Evolutionary conservation across 495 filamentous ascomycete genomes (phyloP).

Genomic region (Penicillium pancosmium): DNA sequence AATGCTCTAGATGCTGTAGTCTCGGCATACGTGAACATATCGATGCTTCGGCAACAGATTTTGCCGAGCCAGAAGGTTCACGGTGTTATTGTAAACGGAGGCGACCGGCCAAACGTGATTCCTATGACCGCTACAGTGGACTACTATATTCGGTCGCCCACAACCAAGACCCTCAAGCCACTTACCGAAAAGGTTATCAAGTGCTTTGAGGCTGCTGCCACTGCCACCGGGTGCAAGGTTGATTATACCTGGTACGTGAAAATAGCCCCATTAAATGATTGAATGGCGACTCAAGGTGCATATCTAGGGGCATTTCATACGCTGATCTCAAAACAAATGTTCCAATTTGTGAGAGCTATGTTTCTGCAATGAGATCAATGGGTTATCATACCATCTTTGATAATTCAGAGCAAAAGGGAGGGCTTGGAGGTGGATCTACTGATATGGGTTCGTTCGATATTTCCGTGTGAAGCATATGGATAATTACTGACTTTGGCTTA

Average conservation of each 20-base stretch:
- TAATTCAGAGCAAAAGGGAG: conserved; percentile 38
- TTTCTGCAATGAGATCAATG: conserved; percentile 52
- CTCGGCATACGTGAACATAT: conserved; percentile 61
- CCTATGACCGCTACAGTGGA: conserved; percentile 55
- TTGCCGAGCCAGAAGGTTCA: conserved; percentile 47
- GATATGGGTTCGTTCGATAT: conserved; percentile 39
- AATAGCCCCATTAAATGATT: not conserved
- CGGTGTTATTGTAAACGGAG: conserved; percentile 49
- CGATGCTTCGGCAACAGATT: conserved; percentile 65
- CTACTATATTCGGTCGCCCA: conserved; percentile 59
- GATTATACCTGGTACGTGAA: conserved; percentile 41
- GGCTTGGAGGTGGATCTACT: conserved; percentile 34
- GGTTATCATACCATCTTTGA: conserved; percentile 47
- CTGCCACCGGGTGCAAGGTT: conserved; percentile 58
- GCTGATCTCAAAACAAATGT: conserved; percentile 54
- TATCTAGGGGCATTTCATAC: conserved; percentile 48
- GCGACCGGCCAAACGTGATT: conserved; percentile 55
- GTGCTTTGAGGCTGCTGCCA: conserved; percentile 60
- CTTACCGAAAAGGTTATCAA: conserved; percentile 52
- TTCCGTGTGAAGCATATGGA: not conserved
- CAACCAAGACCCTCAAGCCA: conserved; percentile 40
- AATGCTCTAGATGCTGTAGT: conserved; percentile 70
- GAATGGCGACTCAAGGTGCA: not conserved
- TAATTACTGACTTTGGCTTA: conserved; percentile 30
- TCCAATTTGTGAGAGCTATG: conserved; percentile 54